Base-by-base conservation (phyloP, 2,329 filamentous ascomycete species). In the Ascochyta koolunga region DNA sequence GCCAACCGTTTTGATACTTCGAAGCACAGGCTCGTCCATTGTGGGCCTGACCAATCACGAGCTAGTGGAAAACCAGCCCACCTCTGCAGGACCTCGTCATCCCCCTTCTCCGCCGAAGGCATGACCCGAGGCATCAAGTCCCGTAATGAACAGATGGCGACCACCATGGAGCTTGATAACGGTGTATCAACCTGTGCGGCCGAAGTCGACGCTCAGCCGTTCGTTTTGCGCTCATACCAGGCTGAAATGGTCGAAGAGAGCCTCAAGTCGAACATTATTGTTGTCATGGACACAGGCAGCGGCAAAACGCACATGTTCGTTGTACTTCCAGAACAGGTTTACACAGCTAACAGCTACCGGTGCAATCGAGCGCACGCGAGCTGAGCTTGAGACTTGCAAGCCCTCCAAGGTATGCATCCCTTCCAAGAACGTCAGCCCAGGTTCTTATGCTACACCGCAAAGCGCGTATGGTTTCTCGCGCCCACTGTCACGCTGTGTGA, bases 251-350 rank as follows among this genome's bases (percentile, higher is more conserved):
- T 81, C 2, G 72, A 78, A 36, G 71, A 73, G 50, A 79, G 77
- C 60, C 53, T 81, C 29, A 64, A 68, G 37, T 60, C 66, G 16
- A 82, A 82, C 56, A 70, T 79, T 49, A 79, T 81, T 46, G 77
- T 80, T 33, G 78, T 74, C 11, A 80, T 80, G 77, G 77, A 80
- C 45, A 81, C 79, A 2, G 79, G 79, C 24, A 78, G 75, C 53
- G 79, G 79, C 11, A 81, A 81, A 61, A 81, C 79, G 13, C 76
- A 79, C 41, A 73, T 81, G 73, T 72, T 25, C 10, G 45, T 54
- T 7, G 16, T 59, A 36, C 11, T 27, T 2, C 19, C 24, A 13
- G 9, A 31, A 2, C 16, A 11, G 27, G n/a, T n/a, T 38, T 21
- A 21, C 18, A 8, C 22, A 18, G 32, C 52, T 70, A 38, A 71